phyloP scores from a whole-genome alignment of 345 rosid species.

The Combretum micranthum region DNA sequence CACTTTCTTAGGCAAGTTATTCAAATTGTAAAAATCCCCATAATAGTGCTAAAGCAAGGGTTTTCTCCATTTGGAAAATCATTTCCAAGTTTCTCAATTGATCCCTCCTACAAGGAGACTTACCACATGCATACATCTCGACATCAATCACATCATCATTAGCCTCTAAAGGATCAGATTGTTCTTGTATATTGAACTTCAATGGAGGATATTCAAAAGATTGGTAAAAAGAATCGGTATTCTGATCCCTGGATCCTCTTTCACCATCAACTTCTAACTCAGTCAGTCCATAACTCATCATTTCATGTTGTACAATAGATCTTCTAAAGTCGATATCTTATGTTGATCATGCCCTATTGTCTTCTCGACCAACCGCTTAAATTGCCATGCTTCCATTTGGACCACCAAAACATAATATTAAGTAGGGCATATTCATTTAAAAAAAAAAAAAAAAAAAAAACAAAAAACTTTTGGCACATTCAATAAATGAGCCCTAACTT shows the following conservation, averaged over 20 bases:
- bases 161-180: slow-evolving; percentile 36
- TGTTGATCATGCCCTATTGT: slow-evolving; percentile 91
- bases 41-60: slow-evolving; percentile 36
- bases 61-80: slow-evolving; percentile 70
- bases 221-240: slow-evolving; percentile 40
- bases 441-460: too few relatives aligned
- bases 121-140: slow-evolving; percentile 63
- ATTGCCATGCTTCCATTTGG: slow-evolving; percentile 89
- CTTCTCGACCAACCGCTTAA: slow-evolving; percentile 81
- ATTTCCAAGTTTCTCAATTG: slow-evolving; percentile 70
- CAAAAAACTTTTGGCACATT: too few relatives aligned
- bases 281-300: slow-evolving; percentile 84
- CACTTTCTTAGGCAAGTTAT: slow-evolving; percentile 57
- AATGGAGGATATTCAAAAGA: slow-evolving; percentile 64
- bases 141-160: slow-evolving; percentile 60
- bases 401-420: too few relatives aligned
- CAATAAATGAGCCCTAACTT: too few relatives aligned
- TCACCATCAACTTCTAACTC: slow-evolving; percentile 66
- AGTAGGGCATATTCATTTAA: too few relatives aligned
- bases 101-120: slow-evolving; percentile 42
- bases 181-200: slow-evolving; percentile 63
- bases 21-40: slow-evolving; percentile 39
- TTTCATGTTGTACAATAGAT: slow-evolving; percentile 74
- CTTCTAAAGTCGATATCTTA: slow-evolving; percentile 64
- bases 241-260: slow-evolving; percentile 33